Evolutionary conservation across 768 basidiomycete species (phyloP), one percentile per base, ranked within the genome.

Genomic region (Coprinopsis strossmayeri): DNA sequence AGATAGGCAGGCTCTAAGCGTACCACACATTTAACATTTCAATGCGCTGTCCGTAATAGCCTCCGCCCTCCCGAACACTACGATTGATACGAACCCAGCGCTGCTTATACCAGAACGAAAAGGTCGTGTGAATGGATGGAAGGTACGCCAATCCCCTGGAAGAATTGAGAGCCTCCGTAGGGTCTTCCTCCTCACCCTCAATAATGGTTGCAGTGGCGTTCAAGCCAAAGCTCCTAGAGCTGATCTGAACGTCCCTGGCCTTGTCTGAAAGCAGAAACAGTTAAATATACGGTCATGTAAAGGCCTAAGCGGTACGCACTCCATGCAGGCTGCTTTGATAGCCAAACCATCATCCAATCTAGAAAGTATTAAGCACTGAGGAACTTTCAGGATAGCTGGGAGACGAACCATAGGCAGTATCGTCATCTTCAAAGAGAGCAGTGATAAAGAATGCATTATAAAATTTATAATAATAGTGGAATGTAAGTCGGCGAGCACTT

Each of bases 301-400:
- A n/a, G 20, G 11, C 4, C 32, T 27, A 41, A 23, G 11, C 26
- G 3, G 15, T 17, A 64, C 78, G 56, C 52, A 75, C 72, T 64
- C 81, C 81, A 86, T n/a, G 73, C 66, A 17, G 79, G 72, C 34
- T 79, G 78, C 45, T 71, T 70, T 3, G 81, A 78, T 0, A 87
- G 62, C 84, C 85, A 88, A 34, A 72, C 63, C 73, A 85, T 74
- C 57, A 87, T 70, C 86, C 86, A 88, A 32, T 73, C 83, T 86
- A 49, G 23, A 32, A 32, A 41, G 5, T 17, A 2, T 34, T 37
- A 15, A 46, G 37, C 13, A 2, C 17, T 7, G 3, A 38, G 2
- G 27, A n/a, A 3, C 9, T 17, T 20, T 10, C 12, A 5, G 15
- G 40, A 15, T 17, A 25, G 17, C 20, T 47, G 10, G 30, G 32